Percentiles rank a stretch among this genome's conserved stretches.
Evolutionary conservation across 441 rosid species (phyloP).

Genomic region (Adansonia grandidieri): DNA sequence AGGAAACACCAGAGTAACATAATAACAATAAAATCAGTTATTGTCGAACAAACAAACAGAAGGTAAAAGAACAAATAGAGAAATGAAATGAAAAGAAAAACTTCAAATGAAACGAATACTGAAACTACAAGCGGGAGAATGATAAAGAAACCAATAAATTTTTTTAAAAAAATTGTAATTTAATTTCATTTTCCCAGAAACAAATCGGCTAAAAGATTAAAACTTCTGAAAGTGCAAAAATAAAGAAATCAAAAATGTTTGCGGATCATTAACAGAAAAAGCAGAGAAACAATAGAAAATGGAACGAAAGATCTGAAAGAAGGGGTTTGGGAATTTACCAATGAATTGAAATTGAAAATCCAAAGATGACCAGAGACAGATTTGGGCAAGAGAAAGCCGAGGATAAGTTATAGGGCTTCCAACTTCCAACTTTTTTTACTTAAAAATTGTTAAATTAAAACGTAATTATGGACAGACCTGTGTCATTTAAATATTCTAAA

Average conservation of each 20-base stretch:
- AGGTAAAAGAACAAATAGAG: neutral
- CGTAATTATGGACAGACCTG: too few species aligned
- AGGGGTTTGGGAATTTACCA: slow-evolving; percentile 14
- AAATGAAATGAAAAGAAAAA: neutral
- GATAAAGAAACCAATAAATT: neutral
- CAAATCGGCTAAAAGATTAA: neutral
- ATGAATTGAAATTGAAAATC: slow-evolving; percentile 25
- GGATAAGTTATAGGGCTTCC: too few species aligned
- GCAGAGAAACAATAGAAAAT: neutral
- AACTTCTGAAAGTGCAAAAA: neutral
- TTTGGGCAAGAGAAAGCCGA: neutral
- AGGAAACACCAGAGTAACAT: neutral
- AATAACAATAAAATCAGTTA: neutral
- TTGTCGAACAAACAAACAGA: neutral
- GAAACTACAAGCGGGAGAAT: neutral
- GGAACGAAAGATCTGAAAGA: neutral
- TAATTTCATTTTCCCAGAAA: neutral
- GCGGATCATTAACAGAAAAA: neutral
- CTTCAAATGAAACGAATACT: neutral
- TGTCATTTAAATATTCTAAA: too few species aligned
- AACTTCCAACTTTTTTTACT: too few species aligned
- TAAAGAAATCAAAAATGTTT: neutral
- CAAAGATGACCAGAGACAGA: slow-evolving; percentile 12
- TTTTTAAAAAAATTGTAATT: neutral
- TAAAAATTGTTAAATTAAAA: too few species aligned